Conservation (phyloP, 176 grass and related monocot genomes). For the Carex kokanica region DNA sequence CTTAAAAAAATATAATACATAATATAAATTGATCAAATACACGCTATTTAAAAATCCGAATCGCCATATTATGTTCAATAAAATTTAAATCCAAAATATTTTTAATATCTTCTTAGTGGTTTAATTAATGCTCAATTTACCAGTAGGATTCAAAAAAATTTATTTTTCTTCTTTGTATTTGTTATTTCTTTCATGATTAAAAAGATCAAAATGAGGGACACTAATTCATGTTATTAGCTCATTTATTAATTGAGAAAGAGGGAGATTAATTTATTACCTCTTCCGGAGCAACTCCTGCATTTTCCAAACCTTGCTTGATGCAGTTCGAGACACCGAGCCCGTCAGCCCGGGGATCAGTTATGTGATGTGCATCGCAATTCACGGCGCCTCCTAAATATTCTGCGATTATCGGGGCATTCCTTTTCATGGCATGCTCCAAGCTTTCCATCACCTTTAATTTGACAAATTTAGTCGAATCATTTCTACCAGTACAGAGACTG, state of each 20-base stretch:
- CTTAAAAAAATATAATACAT: conserved; percentile 21
- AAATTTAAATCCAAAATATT: neutral
- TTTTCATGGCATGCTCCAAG: conserved; percentile 91
- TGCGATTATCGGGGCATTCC: conserved; percentile 73
- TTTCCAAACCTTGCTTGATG: conserved; percentile 65
- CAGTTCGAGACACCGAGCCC: conserved; percentile 91
- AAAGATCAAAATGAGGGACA: neutral
- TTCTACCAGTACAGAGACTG: neutral
- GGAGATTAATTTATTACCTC: conserved; percentile 45
- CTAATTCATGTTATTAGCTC: neutral
- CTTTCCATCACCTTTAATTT: conserved; percentile 82
- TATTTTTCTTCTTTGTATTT: neutral
- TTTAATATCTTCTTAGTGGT: too few relatives aligned
- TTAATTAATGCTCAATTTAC: too few relatives aligned
- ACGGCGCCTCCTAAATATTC: conserved; percentile 95
- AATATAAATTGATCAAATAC: neutral
- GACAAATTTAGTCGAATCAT: neutral
- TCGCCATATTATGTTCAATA: neutral
- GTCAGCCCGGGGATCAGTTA: conserved; percentile 86
- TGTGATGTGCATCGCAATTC: conserved; percentile 98
- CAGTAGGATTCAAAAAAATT: too few relatives aligned
- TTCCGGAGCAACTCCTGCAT: conserved; percentile 77
- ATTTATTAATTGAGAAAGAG: neutral
- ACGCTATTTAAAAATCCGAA: neutral
- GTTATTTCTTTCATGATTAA: neutral